Base-by-base conservation (phyloP, 306 rosid species). In the Vicia faba region DNA sequence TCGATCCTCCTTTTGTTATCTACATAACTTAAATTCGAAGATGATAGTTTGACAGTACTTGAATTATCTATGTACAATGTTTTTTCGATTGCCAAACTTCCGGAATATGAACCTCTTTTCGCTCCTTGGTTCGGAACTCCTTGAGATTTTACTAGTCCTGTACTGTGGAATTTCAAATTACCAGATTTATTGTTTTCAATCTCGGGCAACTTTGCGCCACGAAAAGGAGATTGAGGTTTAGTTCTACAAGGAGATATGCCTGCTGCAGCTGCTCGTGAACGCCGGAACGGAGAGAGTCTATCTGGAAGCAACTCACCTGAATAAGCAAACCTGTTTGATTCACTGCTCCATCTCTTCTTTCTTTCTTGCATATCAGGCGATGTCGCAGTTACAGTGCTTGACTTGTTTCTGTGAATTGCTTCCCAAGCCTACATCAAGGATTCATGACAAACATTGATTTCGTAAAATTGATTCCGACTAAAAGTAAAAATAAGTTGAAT, bases 61-160 rank as follows among this genome's bases (percentile, higher is more conserved):
- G 71, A 83, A 62, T 85, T 75, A 77, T 89, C 98, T 71, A 93
- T 86, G 66, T 88, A 84, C 76, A 93, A 69, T 12, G 88, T 89
- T 78, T 93, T 93, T 79, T 93, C 98, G 14, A 83, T 57, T 3
- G 82, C 54, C 51, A 84, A 72, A 74, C 51, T 83, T 58, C 68
- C 80, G 16, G 81, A 69, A 50, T 72, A 67, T 20, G 83, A 71
- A 72, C 73, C 66, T 70, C 63, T 75, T 79, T 69, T 83, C 64
- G 56, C 70, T 69, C 73, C 75, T 64, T 41, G 83, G 41, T 73
- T 51, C 36, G 29, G 64, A 55, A 72, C 67, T 40, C 78, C 85
- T 77, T 69, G 79, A 79, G 58, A 14, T 40, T 68, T 81, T 23
- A 75, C 84, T 39, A 75, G 74, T 33, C 56, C 72, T 69, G 59